These are phyloP conservation scores for Trichoderma lentiforme DNA, from an alignment of 2,329 filamentous ascomycete genomes.

Conservation along the genomic window DNA sequence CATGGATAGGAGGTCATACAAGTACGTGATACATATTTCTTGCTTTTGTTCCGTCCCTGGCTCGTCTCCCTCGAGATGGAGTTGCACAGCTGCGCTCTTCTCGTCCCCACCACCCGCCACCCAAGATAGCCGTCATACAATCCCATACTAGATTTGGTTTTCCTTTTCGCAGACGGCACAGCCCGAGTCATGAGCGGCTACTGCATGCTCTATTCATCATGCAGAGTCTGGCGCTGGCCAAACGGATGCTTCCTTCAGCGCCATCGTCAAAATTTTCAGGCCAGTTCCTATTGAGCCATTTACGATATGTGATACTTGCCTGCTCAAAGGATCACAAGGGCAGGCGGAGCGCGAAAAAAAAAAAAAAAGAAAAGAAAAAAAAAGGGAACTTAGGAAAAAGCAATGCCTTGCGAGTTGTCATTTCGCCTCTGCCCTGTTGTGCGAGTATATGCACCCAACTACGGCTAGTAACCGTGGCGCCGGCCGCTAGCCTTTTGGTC, in stretches of 20 bases:
- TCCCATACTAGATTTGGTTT: not conserved
- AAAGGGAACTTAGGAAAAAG: not conserved
- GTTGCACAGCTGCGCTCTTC: not conserved
- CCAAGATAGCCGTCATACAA: not conserved
- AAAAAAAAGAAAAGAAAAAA: constrained; percentile 20
- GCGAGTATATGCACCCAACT: not conserved
- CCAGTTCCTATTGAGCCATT: not conserved
- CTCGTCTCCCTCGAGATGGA: not conserved
- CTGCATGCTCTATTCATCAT: not conserved
- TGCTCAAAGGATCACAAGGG: not conserved
- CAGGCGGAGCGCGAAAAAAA: not conserved
- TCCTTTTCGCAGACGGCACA: not conserved
- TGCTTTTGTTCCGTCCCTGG: not conserved
- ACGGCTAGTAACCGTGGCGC: not conserved
- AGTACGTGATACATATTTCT: not conserved
- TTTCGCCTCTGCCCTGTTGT: constrained; percentile 17
- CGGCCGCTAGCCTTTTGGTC: not conserved
- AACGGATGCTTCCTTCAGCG: not conserved
- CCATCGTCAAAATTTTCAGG: not conserved
- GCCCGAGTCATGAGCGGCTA: not conserved
- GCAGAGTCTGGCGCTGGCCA: not conserved
- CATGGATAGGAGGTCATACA: not conserved
- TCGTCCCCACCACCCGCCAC: not conserved
- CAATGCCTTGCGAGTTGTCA: constrained; percentile 27
- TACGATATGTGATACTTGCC: not conserved